Percentiles rank a stretch among this genome's conserved stretches.
phyloP scores from a whole-genome alignment of 495 filamentous ascomycete genomes.

The Tuber magnatum region DNA sequence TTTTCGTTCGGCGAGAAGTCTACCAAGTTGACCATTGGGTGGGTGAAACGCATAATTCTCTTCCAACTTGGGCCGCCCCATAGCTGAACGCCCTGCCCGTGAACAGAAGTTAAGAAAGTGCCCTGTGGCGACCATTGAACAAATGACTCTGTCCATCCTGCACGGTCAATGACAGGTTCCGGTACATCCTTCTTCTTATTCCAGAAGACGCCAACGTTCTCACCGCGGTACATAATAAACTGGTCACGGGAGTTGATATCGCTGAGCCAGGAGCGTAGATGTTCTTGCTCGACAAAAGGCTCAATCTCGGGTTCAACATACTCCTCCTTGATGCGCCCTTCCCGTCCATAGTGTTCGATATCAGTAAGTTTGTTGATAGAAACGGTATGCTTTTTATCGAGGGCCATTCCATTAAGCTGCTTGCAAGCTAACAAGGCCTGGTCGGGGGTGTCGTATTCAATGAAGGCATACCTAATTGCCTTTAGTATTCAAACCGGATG shows the following conservation, averaged over 20 bases:
- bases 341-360: constrained; percentile 88
- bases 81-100: constrained; percentile 88
- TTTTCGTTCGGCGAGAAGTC: constrained; percentile 92
- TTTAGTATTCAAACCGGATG: constrained; percentile 21
- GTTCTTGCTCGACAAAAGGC: constrained; percentile 81
- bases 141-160: constrained; percentile 94
- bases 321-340: constrained; percentile 85
- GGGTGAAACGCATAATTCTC: constrained; percentile 82
- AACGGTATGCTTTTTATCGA: constrained; percentile 93
- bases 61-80: constrained; percentile 90
- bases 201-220: constrained; percentile 92
- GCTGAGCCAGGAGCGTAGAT: constrained; percentile 84
- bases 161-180: constrained; percentile 79
- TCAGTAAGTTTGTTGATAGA: constrained; percentile 96
- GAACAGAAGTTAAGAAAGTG: constrained; percentile 88
- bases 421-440: constrained; percentile 84
- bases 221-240: constrained; percentile 81
- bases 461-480: constrained; percentile 70
- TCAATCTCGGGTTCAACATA: constrained; percentile 72
- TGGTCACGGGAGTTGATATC: constrained; percentile 85
- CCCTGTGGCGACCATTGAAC: constrained; percentile 96
- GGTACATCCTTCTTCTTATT: constrained; percentile 90
- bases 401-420: constrained; percentile 67
- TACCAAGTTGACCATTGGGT: constrained; percentile 89
- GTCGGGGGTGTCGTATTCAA: constrained; percentile 88